Evolutionary conservation across 768 basidiomycete species (phyloP), one percentile per base, ranked within the genome.

Genomic region (Tulasnella calospora): DNA sequence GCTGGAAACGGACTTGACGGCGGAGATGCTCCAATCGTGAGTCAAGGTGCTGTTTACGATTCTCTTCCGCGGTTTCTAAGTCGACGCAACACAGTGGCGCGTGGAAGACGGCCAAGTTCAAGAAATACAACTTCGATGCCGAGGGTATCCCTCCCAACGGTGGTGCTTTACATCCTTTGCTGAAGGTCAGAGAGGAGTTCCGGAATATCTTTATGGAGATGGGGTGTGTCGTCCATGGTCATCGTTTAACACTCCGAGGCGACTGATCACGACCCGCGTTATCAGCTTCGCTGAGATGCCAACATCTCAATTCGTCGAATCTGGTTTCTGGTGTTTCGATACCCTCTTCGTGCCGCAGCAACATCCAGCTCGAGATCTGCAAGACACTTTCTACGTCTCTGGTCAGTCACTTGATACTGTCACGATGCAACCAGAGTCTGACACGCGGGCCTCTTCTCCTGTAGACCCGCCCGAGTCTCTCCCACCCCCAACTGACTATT

Each of bases 311-410:
- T 99, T 95, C 84, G 96, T 99, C 77, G 98, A 99, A 85, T 97
- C 95, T 30, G 94, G 93, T 46, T 99, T 99, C 89, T 99, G 98
- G 98, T 98, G 96, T 84, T 99, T 99, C 85, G 98, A 99, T 84
- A 91, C 96, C 1, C 88, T 99, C 81, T 99, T 97, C 84, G 98
- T 99, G 0, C 98, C 98, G 0, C 98, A 99, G 83, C 97, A 99
- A 84, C 98, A 99, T 86, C 98, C 98, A 9, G 98, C 98, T 17
- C 91, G 98, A 82, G 98, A 99, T 81, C 83, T 98, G 71, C 98
- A 99, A 84, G 98, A 99, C 82, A 99, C 98, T 7, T 99, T 99
- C 89, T 99, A 98, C 85, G 88, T 99, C 38, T 98, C 97, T 77
- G 95, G 95, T 91, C 82, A 80, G 85, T 77, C 55, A 3, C n/a